phyloP scores from a whole-genome alignment of 495 filamentous ascomycete genomes.

The Cercophora sp. region DNA sequence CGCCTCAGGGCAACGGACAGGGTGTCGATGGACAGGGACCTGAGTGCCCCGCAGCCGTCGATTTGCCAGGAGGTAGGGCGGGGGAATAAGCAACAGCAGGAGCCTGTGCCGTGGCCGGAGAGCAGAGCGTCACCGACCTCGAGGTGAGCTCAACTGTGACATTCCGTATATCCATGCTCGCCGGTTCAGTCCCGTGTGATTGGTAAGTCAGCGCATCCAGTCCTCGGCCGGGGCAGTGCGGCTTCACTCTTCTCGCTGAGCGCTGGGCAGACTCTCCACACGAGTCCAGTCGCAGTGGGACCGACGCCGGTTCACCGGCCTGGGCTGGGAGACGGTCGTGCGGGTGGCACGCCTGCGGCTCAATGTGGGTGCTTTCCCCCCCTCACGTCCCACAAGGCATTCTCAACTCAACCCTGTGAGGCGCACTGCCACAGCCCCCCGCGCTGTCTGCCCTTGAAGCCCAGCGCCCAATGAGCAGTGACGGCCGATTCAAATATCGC shows the following conservation, averaged over 20 bases:
- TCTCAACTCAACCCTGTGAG: constrained; percentile 11
- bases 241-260: not conserved
- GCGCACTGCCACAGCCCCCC: constrained; percentile 16
- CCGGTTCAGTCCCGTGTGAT: constrained; percentile 2
- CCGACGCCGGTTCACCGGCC: not conserved
- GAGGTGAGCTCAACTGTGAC: too few relatives aligned
- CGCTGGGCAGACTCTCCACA: constrained; percentile 1
- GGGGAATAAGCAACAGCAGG: not conserved
- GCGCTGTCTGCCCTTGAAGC: not conserved
- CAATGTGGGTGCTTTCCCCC: not conserved
- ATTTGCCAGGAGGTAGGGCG: not conserved
- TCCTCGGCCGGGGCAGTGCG: not conserved
- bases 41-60: not conserved
- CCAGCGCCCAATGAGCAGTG: not conserved
- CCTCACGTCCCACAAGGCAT: constrained; percentile 10
- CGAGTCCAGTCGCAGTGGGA: not conserved
- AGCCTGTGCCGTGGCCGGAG: not conserved
- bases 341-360: constrained; percentile 6
- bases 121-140: too few relatives aligned
- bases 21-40: not conserved
- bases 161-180: not conserved
- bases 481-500: not conserved
- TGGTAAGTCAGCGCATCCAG: not conserved
- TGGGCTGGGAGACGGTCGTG: not conserved
- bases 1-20: not conserved